Evolutionary conservation across 495 filamentous ascomycete species (phyloP), one percentile per base, ranked within the genome.

Genomic region (Neurospora discreta): DNA sequence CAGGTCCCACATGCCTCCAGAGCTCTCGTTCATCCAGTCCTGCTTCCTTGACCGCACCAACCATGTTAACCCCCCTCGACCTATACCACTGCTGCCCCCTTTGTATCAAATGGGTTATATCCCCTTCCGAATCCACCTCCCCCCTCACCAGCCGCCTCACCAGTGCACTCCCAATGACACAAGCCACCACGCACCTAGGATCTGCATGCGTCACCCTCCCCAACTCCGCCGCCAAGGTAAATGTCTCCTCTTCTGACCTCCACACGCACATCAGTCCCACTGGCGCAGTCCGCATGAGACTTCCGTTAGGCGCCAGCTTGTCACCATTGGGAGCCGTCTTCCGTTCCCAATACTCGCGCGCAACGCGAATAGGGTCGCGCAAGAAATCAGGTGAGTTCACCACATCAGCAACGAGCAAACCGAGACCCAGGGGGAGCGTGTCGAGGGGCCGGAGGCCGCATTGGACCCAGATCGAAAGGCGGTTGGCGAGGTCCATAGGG

Each of bases 221-320:
- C 26, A 84, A 70, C 10, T 52, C 39, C 52, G 75, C 77, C 4
- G 79, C 80, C 4, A 75, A 0, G 15, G 42, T 73, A 72, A 82
- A 85, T 9, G 78, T 73, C 74, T 80, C 81, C 10, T 74, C 76
- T 40, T 80, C 76, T 9, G 16, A 72, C 40, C 73, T 38, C 16
- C 71, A 77, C 20, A 84, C 8, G 39, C 81, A 78, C 16, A 85
- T 80, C 16, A 85, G 38, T 5, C 84, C 84, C 60, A 86, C 68
- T 23, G 80, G 79, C 69, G 85, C 81, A 26, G 82, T 85, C 5
- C 84, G 74, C 84, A 86, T 86, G 67, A 86, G 69, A 36, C 81
- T 83, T 15, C 84, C 84, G 71, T 86, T 86, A 3, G 84, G 79
- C 69, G 84, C 84, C n/a, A 74, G 74, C 58, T 15, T 52, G 0